Evolutionary conservation across 495 filamentous ascomycete species (phyloP), one percentile per base, ranked within the genome.

Genomic region (Tuber indicum): DNA sequence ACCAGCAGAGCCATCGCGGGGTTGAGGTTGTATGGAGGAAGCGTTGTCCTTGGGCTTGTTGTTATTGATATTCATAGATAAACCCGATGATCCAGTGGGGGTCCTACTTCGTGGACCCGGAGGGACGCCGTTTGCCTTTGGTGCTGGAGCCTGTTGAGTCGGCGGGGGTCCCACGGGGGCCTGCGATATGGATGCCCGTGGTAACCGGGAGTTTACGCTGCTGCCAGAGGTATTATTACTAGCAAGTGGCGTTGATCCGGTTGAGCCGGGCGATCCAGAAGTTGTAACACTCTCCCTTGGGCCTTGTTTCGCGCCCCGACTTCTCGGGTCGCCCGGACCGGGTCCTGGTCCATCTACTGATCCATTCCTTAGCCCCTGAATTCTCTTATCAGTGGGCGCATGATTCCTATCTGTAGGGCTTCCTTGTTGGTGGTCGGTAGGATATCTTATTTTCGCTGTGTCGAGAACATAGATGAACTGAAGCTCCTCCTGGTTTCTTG

Each of bases 371-470:
- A 58, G 41, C 16, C 78, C 76, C 70, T 81, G 78, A 23, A 77
- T 72, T 44, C 78, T 74, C 46, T 75, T 80, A 41, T 81, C 82
- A 69, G 70, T 75, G 75, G 44, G 81, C 81, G 73, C 85, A 87
- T 47, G 83, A 82, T 73, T 87, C 86, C 71, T 86, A 79, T 69
- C 79, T 76, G 44, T 82, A 83, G 44, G 84, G 81, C 81, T 76
- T 79, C 82, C 52, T 7, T 87, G 87, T 83, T 88, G 91, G 52
- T 89, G 85, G 81, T 97, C 94, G 71, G 91, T 91, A 0, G 96
- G 96, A 84, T 98, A 99, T 49, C 95, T 89, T 71, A 99, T 99
- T 84, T 99, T 99, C 26, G 89, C 88, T 1, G 96, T 99, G 84
- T 98, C 96, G 58, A 99, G 86, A 73, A 97, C 88, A 84, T 98